Conservation (phyloP, 2,329 filamentous ascomycete species). For the Colletotrichum falcatum region DNA sequence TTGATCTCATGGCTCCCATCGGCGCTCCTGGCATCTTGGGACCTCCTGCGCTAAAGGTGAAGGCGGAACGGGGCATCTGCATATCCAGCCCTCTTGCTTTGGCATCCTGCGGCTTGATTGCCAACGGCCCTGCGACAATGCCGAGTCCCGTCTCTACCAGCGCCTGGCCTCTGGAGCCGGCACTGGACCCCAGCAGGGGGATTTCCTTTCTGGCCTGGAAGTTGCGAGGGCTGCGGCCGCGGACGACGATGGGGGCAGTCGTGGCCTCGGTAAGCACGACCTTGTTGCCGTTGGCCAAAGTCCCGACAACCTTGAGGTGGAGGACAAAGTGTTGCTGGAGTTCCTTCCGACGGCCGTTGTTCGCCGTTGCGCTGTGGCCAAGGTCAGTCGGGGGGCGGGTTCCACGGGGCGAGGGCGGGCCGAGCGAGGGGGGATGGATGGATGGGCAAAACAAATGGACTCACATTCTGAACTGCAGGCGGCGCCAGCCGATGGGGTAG, state of each 20-base stretch:
- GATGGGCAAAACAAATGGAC: too few species aligned
- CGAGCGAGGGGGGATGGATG: too few species aligned
- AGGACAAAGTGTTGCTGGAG: slow-evolving; percentile 96
- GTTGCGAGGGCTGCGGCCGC: slow-evolving; percentile 91
- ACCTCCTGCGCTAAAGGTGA: slow-evolving; percentile 65
- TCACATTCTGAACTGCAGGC: slow-evolving; percentile 88
- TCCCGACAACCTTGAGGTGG: slow-evolving; percentile 86
- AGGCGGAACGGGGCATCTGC: slow-evolving; percentile 67
- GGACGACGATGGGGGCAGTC: slow-evolving; percentile 92
- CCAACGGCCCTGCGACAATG: slow-evolving; percentile 68
- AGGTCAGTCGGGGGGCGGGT: slow-evolving; percentile 45
- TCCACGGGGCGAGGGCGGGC: slow-evolving; percentile 6
- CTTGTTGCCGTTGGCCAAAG: slow-evolving; percentile 85
- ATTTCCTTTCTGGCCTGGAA: slow-evolving; percentile 96
- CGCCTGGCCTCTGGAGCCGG: slow-evolving; percentile 81
- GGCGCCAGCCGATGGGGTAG: slow-evolving; percentile 94
- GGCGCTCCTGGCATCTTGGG: slow-evolving; percentile 67
- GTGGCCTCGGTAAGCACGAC: slow-evolving; percentile 84
- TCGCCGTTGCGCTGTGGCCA: slow-evolving; percentile 81
- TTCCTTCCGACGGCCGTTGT: slow-evolving; percentile 94
- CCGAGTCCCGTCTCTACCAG: slow-evolving; percentile 72
- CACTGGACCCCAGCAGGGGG: slow-evolving; percentile 82
- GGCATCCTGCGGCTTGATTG: slow-evolving; percentile 65
- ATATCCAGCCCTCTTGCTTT: slow-evolving; percentile 65
- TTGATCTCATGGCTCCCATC: slow-evolving; percentile 66